Conservation (phyloP, 1,139 yeast genomes). For the Scheffersomyces segobiensis region DNA sequence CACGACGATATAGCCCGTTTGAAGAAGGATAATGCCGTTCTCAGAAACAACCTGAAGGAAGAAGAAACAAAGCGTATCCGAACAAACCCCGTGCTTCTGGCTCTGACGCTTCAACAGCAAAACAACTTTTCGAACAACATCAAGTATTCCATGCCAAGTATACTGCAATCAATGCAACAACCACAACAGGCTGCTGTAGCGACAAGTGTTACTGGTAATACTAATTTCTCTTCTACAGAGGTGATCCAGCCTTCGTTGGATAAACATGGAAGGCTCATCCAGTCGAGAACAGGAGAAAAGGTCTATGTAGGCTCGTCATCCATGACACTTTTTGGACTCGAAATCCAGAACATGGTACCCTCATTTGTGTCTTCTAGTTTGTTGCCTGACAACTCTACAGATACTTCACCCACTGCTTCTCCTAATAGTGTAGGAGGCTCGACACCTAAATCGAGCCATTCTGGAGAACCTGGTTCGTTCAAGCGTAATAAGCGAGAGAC, state of each 20-base stretch:
- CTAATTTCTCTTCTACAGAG: constrained; percentile 23
- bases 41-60: constrained; percentile 48
- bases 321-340: constrained; percentile 77
- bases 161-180: constrained; percentile 2
- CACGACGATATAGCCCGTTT: constrained; percentile 65
- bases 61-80: constrained; percentile 15
- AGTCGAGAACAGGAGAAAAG: constrained; percentile 72
- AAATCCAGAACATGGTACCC: constrained; percentile 64
- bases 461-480: background rate
- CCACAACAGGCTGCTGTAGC: constrained; percentile 4
- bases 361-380: constrained; percentile 21
- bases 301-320: constrained; percentile 79
- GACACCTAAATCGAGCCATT: constrained; percentile 7
- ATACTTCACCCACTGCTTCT: constrained; percentile 9
- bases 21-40: constrained; percentile 54
- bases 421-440: constrained; percentile 6
- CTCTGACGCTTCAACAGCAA: background rate
- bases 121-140: background rate
- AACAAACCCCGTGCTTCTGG: background rate
- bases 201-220: background rate
- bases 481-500: constrained; percentile 32
- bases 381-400: constrained; percentile 12
- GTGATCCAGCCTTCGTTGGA: constrained; percentile 68
- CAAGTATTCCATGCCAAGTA: background rate
- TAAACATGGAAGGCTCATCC: constrained; percentile 67